A percentile compares a stretch with the other conserved stretches of the same genome.
phyloP scores from a whole-genome alignment of 441 rosid species.

The Populus hybrid region DNA sequence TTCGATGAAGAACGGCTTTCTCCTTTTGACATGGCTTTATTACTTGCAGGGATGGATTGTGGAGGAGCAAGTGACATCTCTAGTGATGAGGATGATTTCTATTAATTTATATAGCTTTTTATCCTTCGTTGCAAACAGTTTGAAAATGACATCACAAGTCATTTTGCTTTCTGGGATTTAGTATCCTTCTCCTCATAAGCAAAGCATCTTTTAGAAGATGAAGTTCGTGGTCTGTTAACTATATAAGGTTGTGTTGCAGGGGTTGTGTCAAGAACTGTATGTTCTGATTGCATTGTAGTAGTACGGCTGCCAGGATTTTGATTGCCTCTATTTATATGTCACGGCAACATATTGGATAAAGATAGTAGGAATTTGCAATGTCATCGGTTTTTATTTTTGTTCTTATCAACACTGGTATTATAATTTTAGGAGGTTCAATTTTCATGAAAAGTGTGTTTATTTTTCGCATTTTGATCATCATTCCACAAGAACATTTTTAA shows the following conservation, averaged over 20 bases:
- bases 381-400: background rate
- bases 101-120: slow-evolving; percentile 15
- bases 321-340: background rate
- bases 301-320: background rate
- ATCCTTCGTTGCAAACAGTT: background rate
- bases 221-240: background rate
- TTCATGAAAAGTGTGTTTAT: too few relatives aligned
- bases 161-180: background rate
- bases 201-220: background rate
- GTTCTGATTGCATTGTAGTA: background rate
- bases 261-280: background rate
- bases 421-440: too few relatives aligned
- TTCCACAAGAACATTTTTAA: too few relatives aligned
- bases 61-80: slow-evolving; percentile 38
- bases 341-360: background rate
- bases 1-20: slow-evolving; percentile 30
- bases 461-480: too few relatives aligned
- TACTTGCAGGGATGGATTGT: slow-evolving; percentile 41
- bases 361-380: background rate
- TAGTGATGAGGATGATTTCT: slow-evolving; percentile 42
- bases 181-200: background rate
- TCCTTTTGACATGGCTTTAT: slow-evolving; percentile 44
- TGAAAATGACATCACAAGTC: background rate
- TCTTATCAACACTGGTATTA: too few relatives aligned
- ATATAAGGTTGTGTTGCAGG: background rate